phyloP scores from a whole-genome alignment of 768 basidiomycete genomes.

The Cystobasidium tubakii region DNA sequence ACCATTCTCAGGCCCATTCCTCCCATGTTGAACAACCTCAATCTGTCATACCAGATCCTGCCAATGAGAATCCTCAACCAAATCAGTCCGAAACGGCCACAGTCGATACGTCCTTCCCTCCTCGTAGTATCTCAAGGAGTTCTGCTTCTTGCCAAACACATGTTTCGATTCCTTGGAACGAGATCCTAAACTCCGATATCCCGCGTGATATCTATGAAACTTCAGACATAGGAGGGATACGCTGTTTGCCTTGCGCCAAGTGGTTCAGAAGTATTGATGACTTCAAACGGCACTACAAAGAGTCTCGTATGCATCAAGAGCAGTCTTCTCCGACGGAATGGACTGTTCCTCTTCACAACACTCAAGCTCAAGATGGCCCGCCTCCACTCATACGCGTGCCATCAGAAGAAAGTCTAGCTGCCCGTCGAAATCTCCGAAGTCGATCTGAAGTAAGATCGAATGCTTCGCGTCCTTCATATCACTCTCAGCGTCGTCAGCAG shows the following conservation, averaged over 20 bases:
- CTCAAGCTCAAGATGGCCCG: neutral
- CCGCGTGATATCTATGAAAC: slow-evolving; percentile 1
- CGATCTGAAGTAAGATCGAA: neutral
- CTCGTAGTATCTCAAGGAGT: neutral
- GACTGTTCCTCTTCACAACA: neutral
- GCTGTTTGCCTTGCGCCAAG: neutral
- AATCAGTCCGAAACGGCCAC: too few relatives aligned
- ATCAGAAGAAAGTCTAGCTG: neutral
- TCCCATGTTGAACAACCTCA: neutral
- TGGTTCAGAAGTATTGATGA: neutral
- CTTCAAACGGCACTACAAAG: neutral
- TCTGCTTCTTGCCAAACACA: neutral
- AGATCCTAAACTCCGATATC: neutral
- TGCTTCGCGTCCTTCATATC: neutral
- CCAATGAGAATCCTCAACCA: too few relatives aligned
- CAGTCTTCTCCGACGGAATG: neutral
- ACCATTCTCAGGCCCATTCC: too few relatives aligned
- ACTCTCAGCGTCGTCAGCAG: neutral
- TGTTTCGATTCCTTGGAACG: neutral
- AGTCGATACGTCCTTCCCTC: neutral
- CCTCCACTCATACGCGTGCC: neutral
- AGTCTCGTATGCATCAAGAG: neutral
- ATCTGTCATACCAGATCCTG: too few relatives aligned
- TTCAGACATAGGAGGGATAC: neutral
- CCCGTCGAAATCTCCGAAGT: neutral